Evolutionary conservation across 1,284 basidiomycete species (phyloP).

Genomic region (Austroboletus rostrupii): DNA sequence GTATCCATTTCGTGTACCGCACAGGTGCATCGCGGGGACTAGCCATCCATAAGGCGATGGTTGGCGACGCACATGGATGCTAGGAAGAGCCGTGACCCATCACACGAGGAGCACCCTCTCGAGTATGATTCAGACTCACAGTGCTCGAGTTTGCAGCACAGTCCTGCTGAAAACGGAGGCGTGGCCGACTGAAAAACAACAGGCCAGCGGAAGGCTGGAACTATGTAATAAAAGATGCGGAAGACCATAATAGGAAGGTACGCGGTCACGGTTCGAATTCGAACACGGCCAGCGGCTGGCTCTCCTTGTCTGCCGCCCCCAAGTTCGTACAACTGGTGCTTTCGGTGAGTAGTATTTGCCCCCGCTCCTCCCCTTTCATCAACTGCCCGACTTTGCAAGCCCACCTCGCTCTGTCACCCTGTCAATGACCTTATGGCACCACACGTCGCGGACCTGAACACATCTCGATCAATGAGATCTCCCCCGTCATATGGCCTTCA

Average conservation of each 20-base stretch:
- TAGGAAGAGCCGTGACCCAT: no score
- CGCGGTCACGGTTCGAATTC: slow-evolving; percentile 15
- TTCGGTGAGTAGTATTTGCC: slow-evolving; percentile 12
- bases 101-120: no score
- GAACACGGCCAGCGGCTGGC: slow-evolving; percentile 17
- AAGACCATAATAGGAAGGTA: slow-evolving; percentile 20
- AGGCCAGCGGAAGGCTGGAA: no score
- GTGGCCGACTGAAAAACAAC: no score
- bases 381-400: slow-evolving; percentile 11
- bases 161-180: no score
- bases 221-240: no score
- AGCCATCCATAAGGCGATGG: no score
- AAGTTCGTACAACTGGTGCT: slow-evolving; percentile 4
- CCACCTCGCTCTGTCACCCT: slow-evolving; percentile 11
- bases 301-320: background rate
- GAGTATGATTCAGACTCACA: no score
- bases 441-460: slow-evolving; percentile 10
- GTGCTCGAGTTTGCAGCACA: no score
- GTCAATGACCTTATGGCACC: slow-evolving; percentile 13
- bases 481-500: slow-evolving; percentile 24
- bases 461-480: slow-evolving; percentile 13
- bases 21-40: no score
- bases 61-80: no score
- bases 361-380: background rate
- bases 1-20: slow-evolving; percentile 29